These are phyloP conservation scores for Pichia sp. DNA, from an alignment of 1,139 yeast species.

Conservation along the genomic window DNA sequence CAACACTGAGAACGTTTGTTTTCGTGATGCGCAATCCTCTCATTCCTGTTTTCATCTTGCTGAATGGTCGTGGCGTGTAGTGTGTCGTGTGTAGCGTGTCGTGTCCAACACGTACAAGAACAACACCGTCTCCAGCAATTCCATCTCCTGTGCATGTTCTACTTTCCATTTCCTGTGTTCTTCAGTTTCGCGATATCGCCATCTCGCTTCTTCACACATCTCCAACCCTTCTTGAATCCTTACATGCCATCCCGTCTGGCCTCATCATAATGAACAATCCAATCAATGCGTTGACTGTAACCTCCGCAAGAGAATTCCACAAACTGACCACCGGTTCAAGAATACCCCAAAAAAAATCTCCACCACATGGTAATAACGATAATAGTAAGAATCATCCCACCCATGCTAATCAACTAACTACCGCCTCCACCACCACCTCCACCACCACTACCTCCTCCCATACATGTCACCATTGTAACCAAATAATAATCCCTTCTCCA, in stretches of 20 bases:
- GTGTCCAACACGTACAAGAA: no score
- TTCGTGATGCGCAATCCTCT: background rate
- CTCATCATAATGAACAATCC: background rate
- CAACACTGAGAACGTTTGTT: background rate
- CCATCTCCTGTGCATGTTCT: no score
- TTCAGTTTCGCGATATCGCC: no score
- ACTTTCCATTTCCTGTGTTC: no score
- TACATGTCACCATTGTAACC: slow-evolving; percentile 46
- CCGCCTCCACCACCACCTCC: background rate
- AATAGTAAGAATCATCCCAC: no score
- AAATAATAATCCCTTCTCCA: slow-evolving; percentile 70
- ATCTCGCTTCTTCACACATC: no score
- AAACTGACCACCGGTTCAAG: slow-evolving; percentile 27
- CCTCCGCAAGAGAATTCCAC: slow-evolving; percentile 60
- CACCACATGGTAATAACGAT: background rate
- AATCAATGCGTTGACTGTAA: slow-evolving; percentile 52
- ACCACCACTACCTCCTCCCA: background rate
- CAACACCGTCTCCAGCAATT: no score
- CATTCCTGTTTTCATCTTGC: background rate
- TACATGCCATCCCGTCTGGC: no score
- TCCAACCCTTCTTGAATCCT: no score
- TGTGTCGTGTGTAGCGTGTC: no score
- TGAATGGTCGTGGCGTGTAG: no score
- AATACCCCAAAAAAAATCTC: slow-evolving; percentile 10
- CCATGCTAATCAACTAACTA: no score